Percentiles rank a stretch among this genome's conserved stretches.
Evolutionary conservation across 176 grass and related monocot genomes (phyloP).

Genomic region (Avena insularis): DNA sequence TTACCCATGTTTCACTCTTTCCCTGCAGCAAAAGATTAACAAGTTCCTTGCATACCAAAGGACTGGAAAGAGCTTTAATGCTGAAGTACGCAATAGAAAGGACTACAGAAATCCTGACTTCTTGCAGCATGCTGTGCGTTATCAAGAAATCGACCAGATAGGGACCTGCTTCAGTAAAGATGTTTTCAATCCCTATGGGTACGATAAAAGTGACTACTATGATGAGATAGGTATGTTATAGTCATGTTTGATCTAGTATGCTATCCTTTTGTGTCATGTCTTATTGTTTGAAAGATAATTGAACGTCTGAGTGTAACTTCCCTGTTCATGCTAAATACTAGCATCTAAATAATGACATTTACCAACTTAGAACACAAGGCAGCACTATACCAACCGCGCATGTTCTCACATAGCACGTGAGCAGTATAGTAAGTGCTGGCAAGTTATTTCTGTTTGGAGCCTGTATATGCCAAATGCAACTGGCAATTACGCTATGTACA

Average conservation of each 20-base stretch:
- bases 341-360: not conserved
- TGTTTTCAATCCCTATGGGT: constrained; percentile 91
- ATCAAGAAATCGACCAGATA: constrained; percentile 97
- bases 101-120: constrained; percentile 96
- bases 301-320: not conserved
- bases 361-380: not conserved
- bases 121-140: constrained; percentile 96
- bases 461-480: not conserved
- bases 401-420: not conserved
- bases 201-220: constrained; percentile 84
- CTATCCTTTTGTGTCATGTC: not conserved
- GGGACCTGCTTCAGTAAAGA: constrained; percentile 94
- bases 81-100: constrained; percentile 94
- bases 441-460: constrained; percentile 4
- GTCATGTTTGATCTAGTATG: constrained; percentile 24
- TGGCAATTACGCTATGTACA: not conserved
- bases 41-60: constrained; percentile 79
- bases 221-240: constrained; percentile 78
- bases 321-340: constrained; percentile 8
- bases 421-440: not conserved
- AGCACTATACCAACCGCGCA: not conserved
- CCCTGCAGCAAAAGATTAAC: constrained; percentile 81
- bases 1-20: constrained; percentile 19
- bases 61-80: constrained; percentile 92
- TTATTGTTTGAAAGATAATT: constrained; percentile 22